Evolutionary conservation across 164 flowering plant species (phyloP), one percentile per base, ranked within the genome.

Genomic region (Berberis thunbergii): DNA sequence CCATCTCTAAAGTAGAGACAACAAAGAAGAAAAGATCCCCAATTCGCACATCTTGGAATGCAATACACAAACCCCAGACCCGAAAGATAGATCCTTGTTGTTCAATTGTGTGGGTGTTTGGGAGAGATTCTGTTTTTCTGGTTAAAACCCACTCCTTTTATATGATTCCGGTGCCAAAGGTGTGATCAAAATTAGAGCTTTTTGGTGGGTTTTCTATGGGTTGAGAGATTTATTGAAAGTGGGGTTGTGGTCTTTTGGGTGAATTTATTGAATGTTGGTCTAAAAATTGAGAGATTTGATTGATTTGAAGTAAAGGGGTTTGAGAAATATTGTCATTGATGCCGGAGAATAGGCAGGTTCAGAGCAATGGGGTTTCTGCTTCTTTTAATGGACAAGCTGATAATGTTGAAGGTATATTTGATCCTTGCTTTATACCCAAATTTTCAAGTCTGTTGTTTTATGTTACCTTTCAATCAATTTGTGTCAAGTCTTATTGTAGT

Each of bases 311-410:
- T 3, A 9, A 8, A n/a, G 54, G 54, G 54, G 3, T 12, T 12
- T 26, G 26, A 26, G 26, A 26, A 26, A 26, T 26, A 26, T 26
- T 26, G 26, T 26, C 12, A 69, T 57, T 67, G 62, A 69, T 69
- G 71, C 71, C 71, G 54, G 71, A 69, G 49, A 57, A 44, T 69
- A 10, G 70, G 66, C 48, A 68, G n/a, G 66, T 56, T 68, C 64
- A 62, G 48, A 68, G 40, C 62, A 68, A 65, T 65, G 68, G 12
- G 46, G 38, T 64, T 7, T 45, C 60, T 7, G 26, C 60, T 64
- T 56, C 60, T 11, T 64, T 54, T 10, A 56, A 62, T 68, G 66
- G 42, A 44, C 62, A 65, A 5, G 41, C 59, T 12, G 66, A 69
- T 58, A 63, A 69, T 7, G 63, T 58, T 7, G 63, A 69, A 57